Percentiles rank a stretch among this genome's conserved stretches.
Evolutionary conservation across 2,329 filamentous ascomycete species (phyloP).

Genomic region (Paraconiothyrium sp.): DNA sequence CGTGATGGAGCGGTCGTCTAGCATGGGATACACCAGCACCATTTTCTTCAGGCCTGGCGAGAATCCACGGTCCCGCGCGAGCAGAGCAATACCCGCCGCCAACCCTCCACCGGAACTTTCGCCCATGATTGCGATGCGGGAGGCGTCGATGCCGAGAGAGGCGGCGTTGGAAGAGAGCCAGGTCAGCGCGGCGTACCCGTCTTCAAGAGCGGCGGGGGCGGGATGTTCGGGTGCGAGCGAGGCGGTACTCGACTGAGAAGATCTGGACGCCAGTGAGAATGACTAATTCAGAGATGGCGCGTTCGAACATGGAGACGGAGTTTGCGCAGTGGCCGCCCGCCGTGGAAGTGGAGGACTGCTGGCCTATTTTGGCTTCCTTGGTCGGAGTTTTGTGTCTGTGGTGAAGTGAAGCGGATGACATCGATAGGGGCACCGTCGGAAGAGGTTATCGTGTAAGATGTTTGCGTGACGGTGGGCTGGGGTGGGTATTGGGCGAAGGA

Average conservation of each 20-base stretch:
- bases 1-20: constrained; percentile 55
- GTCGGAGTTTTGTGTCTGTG: background rate
- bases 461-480: background rate
- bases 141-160: constrained; percentile 52
- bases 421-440: background rate
- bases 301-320: constrained; percentile 33
- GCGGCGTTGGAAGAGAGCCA: constrained; percentile 52
- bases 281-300: constrained; percentile 20
- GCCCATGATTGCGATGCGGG: constrained; percentile 54
- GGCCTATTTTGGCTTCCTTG: background rate
- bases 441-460: background rate
- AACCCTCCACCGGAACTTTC: constrained; percentile 57
- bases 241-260: constrained; percentile 26
- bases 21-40: constrained; percentile 60
- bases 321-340: constrained; percentile 52
- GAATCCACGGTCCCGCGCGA: constrained; percentile 48
- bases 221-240: constrained; percentile 24
- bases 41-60: constrained; percentile 52
- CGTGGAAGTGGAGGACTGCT: constrained; percentile 38
- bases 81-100: constrained; percentile 51
- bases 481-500: background rate
- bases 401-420: background rate
- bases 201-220: constrained; percentile 26
- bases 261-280: constrained; percentile 36
- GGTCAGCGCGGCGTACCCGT: constrained; percentile 54